phyloP scores from a whole-genome alignment of 192 early-diverging fungal genomes.

The Chytriomyces sp. region DNA sequence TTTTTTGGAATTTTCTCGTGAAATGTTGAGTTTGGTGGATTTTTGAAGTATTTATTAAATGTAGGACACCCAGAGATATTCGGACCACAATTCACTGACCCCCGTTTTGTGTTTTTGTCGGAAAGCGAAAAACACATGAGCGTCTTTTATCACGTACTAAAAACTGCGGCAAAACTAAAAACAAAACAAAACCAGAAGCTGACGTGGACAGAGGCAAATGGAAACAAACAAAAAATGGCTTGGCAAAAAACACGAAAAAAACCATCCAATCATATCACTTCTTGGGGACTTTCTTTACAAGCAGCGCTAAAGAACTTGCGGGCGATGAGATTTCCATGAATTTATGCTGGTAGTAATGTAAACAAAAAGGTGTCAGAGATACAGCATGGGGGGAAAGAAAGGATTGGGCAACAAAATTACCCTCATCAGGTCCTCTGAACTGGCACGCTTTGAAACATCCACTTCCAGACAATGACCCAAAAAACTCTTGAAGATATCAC shows the following conservation, averaged over 20 bases:
- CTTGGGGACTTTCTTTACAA: constrained; percentile 65
- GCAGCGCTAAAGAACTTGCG: constrained; percentile 73
- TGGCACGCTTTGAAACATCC: constrained; percentile 83
- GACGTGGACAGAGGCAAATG: background rate
- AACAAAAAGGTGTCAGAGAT: constrained; percentile 11
- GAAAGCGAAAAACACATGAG: no score
- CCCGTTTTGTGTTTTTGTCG: background rate
- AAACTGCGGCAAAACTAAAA: no score
- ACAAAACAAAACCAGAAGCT: background rate
- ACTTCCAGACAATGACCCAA: constrained; percentile 89
- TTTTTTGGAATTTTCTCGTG: background rate
- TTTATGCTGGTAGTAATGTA: constrained; percentile 64
- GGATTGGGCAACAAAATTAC: constrained; percentile 33
- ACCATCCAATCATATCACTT: constrained; percentile 31
- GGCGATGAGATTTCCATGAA: constrained; percentile 87
- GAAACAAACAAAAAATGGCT: background rate
- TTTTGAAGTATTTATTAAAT: background rate
- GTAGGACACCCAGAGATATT: background rate
- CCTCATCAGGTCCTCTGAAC: constrained; percentile 75
- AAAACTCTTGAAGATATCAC: constrained; percentile 85
- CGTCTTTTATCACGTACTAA: no score
- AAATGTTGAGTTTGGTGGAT: background rate
- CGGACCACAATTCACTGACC: background rate
- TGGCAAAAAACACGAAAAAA: constrained; percentile 5
- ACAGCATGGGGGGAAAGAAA: background rate